Evolutionary conservation across 176 grass and related monocot species (phyloP), one percentile per base, ranked within the genome.

Genomic region (Dendrocalamus sinicus): DNA sequence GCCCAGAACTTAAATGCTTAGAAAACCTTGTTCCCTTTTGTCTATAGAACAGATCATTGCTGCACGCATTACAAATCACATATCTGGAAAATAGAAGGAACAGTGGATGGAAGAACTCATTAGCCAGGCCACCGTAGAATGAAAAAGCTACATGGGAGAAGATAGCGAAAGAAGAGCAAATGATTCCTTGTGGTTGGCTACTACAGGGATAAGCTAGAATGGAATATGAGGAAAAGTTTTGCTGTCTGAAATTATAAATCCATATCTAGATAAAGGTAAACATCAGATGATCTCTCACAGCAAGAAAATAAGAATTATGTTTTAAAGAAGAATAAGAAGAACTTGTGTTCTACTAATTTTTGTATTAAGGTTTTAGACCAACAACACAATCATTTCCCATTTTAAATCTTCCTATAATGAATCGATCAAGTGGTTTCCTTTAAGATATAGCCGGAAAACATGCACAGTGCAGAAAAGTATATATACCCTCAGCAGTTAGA

Each of bases 11-110:
- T 44, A 98, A 89, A 86, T 86, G 91, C 69, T 93, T 85, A 77
- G 90, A 93, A 75, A 83, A 89, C 48, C 90, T 89, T 73, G 96
- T 98, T 87, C 93, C 96, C 69, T 95, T 98, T 80, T 98, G 96
- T 85, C 91, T 92, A 83, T 90, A 98, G 65, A 89, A 92, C 72
- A 98, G 81, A 72, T 89, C 93, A 67, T 91, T 94, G 76, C 69
- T 91, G 93, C 93, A 98, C 35, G 96, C 96, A 91, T 98, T 98
- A 88, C 96, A 98, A 77, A 98, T 95, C 45, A 98, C 90, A 78
- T 89, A 98, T 86, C 96, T 98, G 82, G 67, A 93, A 86, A 89
- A 75, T 39, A 89, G 81, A 67, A 85, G 46, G 10, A 78, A 71
- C 45, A 78, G 52, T 84, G 24, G 50, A 76, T 53, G 73, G 46